These are phyloP conservation scores for Cryptococcus sp. DNA, from an alignment of 1,284 basidiomycete species.

Conservation along the genomic window DNA sequence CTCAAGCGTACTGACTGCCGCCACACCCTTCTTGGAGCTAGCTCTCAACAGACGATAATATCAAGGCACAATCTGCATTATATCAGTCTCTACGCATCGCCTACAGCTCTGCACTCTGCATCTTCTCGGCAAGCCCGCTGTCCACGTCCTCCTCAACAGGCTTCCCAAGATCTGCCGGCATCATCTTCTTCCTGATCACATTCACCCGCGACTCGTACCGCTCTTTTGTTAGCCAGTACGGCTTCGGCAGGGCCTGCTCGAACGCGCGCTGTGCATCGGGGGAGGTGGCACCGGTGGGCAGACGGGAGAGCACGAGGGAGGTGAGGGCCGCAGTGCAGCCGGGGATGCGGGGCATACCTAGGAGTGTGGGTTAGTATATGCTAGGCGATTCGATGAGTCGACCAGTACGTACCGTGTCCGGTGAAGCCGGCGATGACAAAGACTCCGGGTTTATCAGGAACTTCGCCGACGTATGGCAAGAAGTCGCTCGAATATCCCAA, in stretches of 20 bases:
- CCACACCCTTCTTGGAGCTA: too few relatives aligned
- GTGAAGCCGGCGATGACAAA: slow-evolving; percentile 33
- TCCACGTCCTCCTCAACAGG: neutral
- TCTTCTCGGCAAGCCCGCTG: too few relatives aligned
- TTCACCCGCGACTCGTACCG: slow-evolving; percentile 23
- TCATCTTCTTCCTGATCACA: slow-evolving; percentile 24
- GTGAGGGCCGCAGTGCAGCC: slow-evolving; percentile 24
- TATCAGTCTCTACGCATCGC: too few relatives aligned
- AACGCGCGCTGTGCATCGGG: slow-evolving; percentile 12
- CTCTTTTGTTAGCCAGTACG: slow-evolving; percentile 24
- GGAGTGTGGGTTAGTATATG: neutral
- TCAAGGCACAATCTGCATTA: too few relatives aligned
- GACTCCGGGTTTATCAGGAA: slow-evolving; percentile 24
- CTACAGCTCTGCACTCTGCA: too few relatives aligned
- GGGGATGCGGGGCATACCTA: slow-evolving; percentile 36
- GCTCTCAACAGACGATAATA: too few relatives aligned
- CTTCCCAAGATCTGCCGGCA: slow-evolving; percentile 8
- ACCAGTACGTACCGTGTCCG: slow-evolving; percentile 28
- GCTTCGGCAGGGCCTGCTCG: slow-evolving; percentile 18
- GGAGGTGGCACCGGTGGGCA: slow-evolving; percentile 10
- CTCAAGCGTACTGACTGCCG: too few relatives aligned
- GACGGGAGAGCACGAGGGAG: slow-evolving; percentile 7
- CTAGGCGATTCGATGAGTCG: neutral
- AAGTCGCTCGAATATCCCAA: slow-evolving; percentile 34
- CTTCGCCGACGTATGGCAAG: slow-evolving; percentile 26